Evolutionary conservation across 495 filamentous ascomycete species (phyloP).

Genomic region (Penicillium goetzii): DNA sequence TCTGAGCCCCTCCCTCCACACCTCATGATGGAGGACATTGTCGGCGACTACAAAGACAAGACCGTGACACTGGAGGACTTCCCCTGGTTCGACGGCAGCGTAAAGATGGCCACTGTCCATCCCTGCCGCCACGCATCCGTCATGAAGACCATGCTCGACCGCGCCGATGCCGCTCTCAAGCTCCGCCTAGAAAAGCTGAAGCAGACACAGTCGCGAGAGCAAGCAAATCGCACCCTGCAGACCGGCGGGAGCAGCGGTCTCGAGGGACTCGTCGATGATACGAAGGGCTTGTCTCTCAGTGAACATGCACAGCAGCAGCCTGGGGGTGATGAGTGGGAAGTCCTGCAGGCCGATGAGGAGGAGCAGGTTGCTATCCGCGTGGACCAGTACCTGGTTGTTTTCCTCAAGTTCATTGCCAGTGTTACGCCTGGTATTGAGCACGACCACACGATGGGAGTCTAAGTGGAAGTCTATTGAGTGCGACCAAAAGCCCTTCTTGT

Average conservation of each 20-base stretch:
- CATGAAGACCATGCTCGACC: conserved; percentile 97
- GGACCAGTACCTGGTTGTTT: conserved; percentile 97
- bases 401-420: conserved; percentile 96
- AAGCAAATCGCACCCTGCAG: conserved; percentile 33
- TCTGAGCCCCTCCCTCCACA: conserved; percentile 84
- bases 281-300: conserved; percentile 48
- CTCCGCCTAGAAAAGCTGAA: conserved; percentile 80
- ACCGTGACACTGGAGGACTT: conserved; percentile 99
- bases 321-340: conserved; percentile 86
- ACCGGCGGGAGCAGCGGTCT: conserved; percentile 60
- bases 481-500: not conserved
- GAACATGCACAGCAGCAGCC: conserved; percentile 58
- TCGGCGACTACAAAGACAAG: conserved; percentile 99
- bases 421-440: conserved; percentile 97
- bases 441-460: conserved; percentile 98
- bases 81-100: conserved; percentile 76
- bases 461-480: conserved; percentile 12
- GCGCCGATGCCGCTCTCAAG: conserved; percentile 91
- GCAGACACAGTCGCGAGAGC: conserved; percentile 49
- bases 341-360: conserved; percentile 67
- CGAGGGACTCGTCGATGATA: conserved; percentile 67
- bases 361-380: conserved; percentile 90
- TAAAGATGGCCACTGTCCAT: conserved; percentile 96
- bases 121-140: conserved; percentile 92
- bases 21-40: conserved; percentile 98